These are phyloP conservation scores for Fusarium scirpi DNA, from an alignment of 2,329 filamentous ascomycete genomes.

Conservation along the genomic window DNA sequence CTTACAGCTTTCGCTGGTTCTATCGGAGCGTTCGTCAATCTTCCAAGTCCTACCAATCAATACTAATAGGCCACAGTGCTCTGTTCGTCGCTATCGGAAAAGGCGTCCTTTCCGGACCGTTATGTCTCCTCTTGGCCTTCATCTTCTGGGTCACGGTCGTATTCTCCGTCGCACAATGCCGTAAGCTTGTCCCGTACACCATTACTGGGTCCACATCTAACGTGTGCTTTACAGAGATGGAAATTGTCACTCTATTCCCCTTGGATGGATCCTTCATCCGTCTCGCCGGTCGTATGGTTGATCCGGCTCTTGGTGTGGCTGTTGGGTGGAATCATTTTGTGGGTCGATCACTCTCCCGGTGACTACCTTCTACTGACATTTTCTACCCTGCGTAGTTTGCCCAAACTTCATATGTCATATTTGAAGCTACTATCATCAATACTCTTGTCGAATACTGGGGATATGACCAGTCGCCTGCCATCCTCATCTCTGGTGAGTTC, in stretches of 20 bases:
- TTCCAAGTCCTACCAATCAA: fast-evolving
- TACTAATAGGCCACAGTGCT: neutral
- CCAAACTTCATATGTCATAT: neutral
- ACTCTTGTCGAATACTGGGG: slow-evolving; percentile 1
- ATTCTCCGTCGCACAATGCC: neutral
- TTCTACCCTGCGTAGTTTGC: neutral
- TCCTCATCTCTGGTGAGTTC: neutral
- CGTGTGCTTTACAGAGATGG: neutral
- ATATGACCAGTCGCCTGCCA: neutral
- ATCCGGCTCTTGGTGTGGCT: neutral
- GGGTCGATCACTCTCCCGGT: too few relatives aligned
- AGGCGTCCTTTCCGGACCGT: neutral
- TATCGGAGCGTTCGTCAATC: neutral
- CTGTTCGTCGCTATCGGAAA: neutral
- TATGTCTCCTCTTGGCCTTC: neutral
- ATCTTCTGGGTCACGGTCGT: neutral
- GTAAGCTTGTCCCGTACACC: neutral
- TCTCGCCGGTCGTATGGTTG: neutral
- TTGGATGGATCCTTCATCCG: neutral
- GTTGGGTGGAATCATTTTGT: slow-evolving; percentile 3
- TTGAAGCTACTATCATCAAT: neutral
- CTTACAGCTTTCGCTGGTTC: neutral
- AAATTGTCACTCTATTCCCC: neutral
- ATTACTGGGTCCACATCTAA: neutral
- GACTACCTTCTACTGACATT: too few relatives aligned